Conservation (phyloP, 2,329 filamentous ascomycete genomes). For the Botrytis hyacinthi region DNA sequence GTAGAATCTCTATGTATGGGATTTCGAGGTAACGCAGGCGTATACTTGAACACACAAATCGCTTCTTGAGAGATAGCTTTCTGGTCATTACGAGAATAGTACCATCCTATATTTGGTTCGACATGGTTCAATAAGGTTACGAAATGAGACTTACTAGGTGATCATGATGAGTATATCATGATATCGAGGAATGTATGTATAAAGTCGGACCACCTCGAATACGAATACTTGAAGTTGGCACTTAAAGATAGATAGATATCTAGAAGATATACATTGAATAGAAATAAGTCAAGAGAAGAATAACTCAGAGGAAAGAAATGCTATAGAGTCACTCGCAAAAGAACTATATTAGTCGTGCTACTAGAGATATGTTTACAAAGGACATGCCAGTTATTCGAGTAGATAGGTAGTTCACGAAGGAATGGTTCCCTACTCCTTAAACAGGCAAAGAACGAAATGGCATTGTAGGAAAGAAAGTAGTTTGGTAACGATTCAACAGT, state of each 20-base stretch:
- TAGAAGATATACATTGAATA: neutral
- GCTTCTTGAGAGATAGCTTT: neutral
- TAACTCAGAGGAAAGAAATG: no score
- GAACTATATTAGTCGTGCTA: neutral
- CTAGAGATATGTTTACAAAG: neutral
- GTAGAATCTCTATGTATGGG: neutral
- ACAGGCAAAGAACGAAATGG: neutral
- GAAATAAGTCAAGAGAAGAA: neutral
- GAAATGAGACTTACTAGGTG: neutral
- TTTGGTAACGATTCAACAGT: neutral
- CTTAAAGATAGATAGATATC: neutral
- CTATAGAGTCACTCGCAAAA: no score
- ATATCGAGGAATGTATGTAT: neutral
- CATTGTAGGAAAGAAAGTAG: neutral
- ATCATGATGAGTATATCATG: neutral
- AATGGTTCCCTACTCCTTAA: neutral
- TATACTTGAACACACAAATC: neutral
- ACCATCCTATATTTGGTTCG: no score
- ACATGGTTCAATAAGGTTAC: no score
- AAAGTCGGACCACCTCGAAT: neutral
- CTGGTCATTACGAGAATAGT: no score
- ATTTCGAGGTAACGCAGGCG: neutral
- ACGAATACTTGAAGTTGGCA: neutral
- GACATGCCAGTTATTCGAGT: neutral
- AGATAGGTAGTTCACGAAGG: neutral